Evolutionary conservation across 2,329 filamentous ascomycete species (phyloP), one percentile per base, ranked within the genome.

Genomic region (Chrysoporthe deuterocubensis): DNA sequence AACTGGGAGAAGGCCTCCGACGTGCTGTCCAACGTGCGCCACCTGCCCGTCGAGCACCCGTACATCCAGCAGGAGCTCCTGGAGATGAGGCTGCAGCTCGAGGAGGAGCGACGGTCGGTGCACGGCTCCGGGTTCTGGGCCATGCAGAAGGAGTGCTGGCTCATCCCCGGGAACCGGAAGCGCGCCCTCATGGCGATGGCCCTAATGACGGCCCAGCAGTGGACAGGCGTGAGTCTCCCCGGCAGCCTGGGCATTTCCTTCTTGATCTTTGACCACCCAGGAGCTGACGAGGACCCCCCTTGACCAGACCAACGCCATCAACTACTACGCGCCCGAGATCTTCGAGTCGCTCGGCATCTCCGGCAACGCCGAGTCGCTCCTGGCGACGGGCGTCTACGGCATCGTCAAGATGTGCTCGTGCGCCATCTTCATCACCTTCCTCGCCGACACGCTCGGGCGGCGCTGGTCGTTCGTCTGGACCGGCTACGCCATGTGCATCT

Each of bases 131-230:
- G 71, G 4, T 74, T 71, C 67, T 72, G 72, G 71, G 71, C 72
- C n/a, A 65, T 71, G 63, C 71, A 73, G 42, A 73, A 70, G 62
- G 73, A 74, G 70, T 72, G 69, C 64, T 81, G 80, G 74, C 65
- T 71, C n/a, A 71, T 74, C 77, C 16, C 78, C 83, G 46, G 87
- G 84, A 76, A 76, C 71, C 71, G 74, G 62, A 73, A 73, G 59
- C 73, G 74, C 46, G 73, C 69, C 2, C 67, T 76, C 32, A 74
- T 76, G 67, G 63, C 87, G 42, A 85, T 92, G 60, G 50, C 79
- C 2, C 77, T 87, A 63, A 82, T 89, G 89, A 80, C 91, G 50
- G 92, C 88, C 76, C 90, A 93, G 76, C 90, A 92, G 75, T 90
- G 92, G 86, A 92, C 90, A 0, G 89, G 89, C 21, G 66, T 67